phyloP scores from a whole-genome alignment of 768 basidiomycete species.

The Boletus speciosus region DNA sequence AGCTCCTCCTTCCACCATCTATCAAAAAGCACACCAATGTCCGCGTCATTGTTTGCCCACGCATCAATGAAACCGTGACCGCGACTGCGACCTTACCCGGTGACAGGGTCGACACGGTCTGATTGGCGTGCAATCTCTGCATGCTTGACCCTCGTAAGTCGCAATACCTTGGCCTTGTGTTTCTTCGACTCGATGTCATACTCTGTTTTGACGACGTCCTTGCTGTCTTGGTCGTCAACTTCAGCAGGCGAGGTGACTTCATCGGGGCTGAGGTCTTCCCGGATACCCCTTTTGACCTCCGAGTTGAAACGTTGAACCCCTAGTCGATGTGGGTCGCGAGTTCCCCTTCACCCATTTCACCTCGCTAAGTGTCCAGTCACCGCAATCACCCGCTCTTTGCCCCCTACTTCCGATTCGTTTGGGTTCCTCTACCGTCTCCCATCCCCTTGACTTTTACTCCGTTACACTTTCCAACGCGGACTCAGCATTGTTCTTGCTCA shows the following conservation, averaged over 20 bases:
- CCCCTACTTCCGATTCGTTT: conserved; percentile 33
- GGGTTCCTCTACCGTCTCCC: conserved; percentile 35
- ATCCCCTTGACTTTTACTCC: conserved; percentile 54
- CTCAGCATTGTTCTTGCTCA: conserved; percentile 81
- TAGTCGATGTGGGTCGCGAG: conserved; percentile 79
- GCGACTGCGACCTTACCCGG: conserved; percentile 82
- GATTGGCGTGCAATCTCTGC: conserved; percentile 87
- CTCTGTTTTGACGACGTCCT: conserved; percentile 27
- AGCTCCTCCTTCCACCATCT: conserved; percentile 86
- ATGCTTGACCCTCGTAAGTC: conserved; percentile 67
- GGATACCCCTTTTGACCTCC: conserved; percentile 62
- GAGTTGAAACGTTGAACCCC: conserved; percentile 78
- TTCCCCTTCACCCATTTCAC: conserved; percentile 78
- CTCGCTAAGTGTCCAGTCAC: conserved; percentile 97
- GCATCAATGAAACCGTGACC: conserved; percentile 98
- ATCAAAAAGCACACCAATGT: conserved; percentile 59
- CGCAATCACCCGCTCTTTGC: conserved; percentile 66
- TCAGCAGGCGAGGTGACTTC: conserved; percentile 55
- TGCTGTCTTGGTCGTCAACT: conserved; percentile 25
- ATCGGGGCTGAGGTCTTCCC: conserved; percentile 64
- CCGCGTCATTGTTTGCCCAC: conserved; percentile 90
- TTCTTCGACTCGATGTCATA: conserved; percentile 24
- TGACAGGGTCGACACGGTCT: conserved; percentile 83
- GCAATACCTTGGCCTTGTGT: conserved; percentile 21
- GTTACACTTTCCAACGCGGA: conserved; percentile 77